Evolutionary conservation across 1,284 basidiomycete genomes (phyloP), one percentile per base, ranked within the genome.

Genomic region (Tilletia setariae): DNA sequence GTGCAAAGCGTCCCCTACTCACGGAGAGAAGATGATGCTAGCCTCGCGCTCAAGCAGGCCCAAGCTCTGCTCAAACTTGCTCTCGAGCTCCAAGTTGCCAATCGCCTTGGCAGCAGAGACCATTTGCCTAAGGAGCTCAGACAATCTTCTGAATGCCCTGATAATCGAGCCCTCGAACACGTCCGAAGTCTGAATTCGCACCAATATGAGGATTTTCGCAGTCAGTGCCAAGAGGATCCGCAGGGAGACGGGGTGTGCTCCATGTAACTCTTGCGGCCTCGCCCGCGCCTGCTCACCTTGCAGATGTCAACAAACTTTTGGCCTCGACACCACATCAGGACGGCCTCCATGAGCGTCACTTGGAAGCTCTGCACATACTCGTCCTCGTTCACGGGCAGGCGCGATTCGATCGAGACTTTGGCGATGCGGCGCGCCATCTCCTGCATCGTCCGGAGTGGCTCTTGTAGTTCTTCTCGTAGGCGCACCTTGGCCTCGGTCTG

Each of bases 361-460:
- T 97, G 97, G 89, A 99, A 99, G 19, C 90, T 91, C 68, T 89
- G 87, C 1, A 99, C 93, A 81, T 98, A 99, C 73, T 97, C 93
- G 68, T 97, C 91, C 83, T 98, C 95, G 67, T 92, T 89, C 46
- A 98, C 82, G 0, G 90, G 85, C 4, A 99, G 85, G 80, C 96
- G 95, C 49, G 90, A 91, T 83, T 98, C 96, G 76, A 91, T 91
- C 1, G 93, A 93, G 0, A 98, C 93, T 80, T 93, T 94, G 16
- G 95, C 95, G 76, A 99, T 99, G 62, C 93, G 88, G 23, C 93
- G 85, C 0, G 96, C 96, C 44, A 92, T 89, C 82, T 98, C 96
- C 84, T 98, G 95, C 90, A 98, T 92, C 16, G 92, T 88, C 0
- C 94, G 89, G 44, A 99, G 84, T 0, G 96, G 95, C 0, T 90